Evolutionary conservation across 192 early-diverging fungal species (phyloP), one percentile per base, ranked within the genome.

Genomic region (Umbelopsis vinacea): DNA sequence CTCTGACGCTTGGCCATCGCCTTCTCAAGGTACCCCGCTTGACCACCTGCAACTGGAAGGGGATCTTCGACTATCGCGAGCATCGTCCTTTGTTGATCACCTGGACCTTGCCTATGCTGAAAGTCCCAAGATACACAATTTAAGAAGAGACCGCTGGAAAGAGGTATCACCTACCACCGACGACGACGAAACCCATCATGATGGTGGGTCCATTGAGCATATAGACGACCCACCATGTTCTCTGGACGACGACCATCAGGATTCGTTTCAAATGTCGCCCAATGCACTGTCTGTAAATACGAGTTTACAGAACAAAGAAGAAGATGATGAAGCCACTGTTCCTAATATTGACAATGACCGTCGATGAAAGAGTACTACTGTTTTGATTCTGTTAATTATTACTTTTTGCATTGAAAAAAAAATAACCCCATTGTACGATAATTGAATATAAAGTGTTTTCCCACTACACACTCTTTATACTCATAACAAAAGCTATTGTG

Each of bases 1-100:
- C 14, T 63, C 57, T 6, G 57, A 63, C 15, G 57, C 19, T 37
- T 63, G 57, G 57, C 57, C 57, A 37, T 63, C 57, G 1, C 57
- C 57, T 11, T 11, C 33, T 3, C 57, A 19, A 1, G 19, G 33
- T 29, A 37, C 11, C 12, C 29, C 19, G 3, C 4, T 19, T 48
- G 47, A 48, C 55, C 57, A 63, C 11, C 23, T 26, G 1, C 29
- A 63, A 29, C 33, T 63, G 14, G 26, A 63, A 17, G 57, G 57
- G 14, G 57, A 63, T 63, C 57, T 63, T 6, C 8, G 57, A 6
- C 57, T 63, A 3, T 63, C 57, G 4, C 57, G 57, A 37, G 29
- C 57, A 37, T 63, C 57, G 14, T 63, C 57, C 11, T 63, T 63
- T 63, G 57, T 63, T 17, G 57, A 63, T 26, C 57, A 26, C 33